Evolutionary conservation across 805 yeast species (phyloP).

Genomic region (Henningerozyma blattae): DNA sequence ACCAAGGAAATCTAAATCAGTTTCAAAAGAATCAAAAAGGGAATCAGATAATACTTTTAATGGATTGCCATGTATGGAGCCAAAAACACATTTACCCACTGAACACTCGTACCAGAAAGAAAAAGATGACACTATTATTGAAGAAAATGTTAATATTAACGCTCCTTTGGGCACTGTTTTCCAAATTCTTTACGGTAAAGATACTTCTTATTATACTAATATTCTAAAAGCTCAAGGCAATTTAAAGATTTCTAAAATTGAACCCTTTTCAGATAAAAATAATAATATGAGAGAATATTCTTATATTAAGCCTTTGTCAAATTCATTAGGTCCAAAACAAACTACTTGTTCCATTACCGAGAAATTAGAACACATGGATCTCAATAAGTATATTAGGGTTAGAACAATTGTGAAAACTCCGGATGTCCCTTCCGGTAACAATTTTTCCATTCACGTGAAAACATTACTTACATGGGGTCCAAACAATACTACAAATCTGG

Average conservation of each 20-base stretch:
- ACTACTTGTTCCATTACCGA: constrained; percentile 53
- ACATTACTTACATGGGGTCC: constrained; percentile 54
- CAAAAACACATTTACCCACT: constrained; percentile 35
- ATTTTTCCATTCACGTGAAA: constrained; percentile 51
- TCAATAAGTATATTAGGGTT: constrained; percentile 31
- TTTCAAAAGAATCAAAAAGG: constrained; percentile 9
- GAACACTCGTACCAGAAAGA: constrained; percentile 30
- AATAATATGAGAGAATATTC: constrained; percentile 35
- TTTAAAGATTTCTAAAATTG: constrained; percentile 41
- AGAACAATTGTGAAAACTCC: constrained; percentile 51
- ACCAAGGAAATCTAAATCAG: constrained; percentile 5
- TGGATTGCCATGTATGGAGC: constrained; percentile 24
- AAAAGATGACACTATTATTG: constrained; percentile 39
- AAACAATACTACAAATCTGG: constrained; percentile 39
- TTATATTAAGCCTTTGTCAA: constrained; percentile 48
- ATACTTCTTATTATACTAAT: constrained; percentile 34
- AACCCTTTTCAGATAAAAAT: constrained; percentile 24
- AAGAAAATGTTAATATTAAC: constrained; percentile 34
- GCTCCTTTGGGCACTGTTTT: constrained; percentile 62
- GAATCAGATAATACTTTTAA: constrained; percentile 5
- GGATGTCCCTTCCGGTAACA: constrained; percentile 65
- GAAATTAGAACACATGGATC: constrained; percentile 36
- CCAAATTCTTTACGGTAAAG: constrained; percentile 48
- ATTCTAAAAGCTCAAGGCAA: constrained; percentile 50
- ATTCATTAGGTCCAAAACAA: constrained; percentile 62